Evolutionary conservation across 352 stramenopile species (phyloP).

Genomic region (Albugo candida): DNA sequence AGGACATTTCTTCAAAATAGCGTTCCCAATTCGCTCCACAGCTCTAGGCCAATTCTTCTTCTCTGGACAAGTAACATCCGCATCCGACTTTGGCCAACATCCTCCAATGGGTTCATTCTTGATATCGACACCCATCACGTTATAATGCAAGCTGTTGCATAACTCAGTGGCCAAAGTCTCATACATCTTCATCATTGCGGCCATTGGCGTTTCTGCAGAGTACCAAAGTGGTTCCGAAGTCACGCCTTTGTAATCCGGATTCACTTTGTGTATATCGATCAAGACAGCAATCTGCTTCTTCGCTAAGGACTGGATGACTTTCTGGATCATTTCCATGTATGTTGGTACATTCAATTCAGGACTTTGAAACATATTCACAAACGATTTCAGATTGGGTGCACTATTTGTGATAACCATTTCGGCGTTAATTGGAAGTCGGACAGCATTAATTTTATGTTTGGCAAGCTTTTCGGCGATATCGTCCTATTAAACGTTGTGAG

Average conservation of each 20-base stretch:
- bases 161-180: conserved; percentile 26
- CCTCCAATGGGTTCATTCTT: conserved; percentile 43
- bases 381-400: conserved; percentile 24
- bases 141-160: conserved; percentile 40
- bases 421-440: conserved; percentile 34
- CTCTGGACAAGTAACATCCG: conserved; percentile 25
- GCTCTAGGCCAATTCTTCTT: conserved; percentile 51
- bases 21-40: conserved; percentile 35
- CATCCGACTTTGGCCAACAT: conserved; percentile 43
- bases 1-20: conserved; percentile 42
- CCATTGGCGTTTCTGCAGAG: conserved; percentile 19
- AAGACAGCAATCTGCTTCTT: conserved; percentile 26
- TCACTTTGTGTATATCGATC: conserved; percentile 27
- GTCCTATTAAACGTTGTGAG: conserved; percentile 7
- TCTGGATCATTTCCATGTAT: conserved; percentile 35
- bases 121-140: conserved; percentile 43
- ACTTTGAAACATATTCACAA: conserved; percentile 22
- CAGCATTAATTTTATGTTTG: conserved; percentile 44
- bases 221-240: conserved; percentile 17
- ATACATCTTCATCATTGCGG: conserved; percentile 29
- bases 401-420: conserved; percentile 22
- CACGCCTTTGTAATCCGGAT: conserved; percentile 10
- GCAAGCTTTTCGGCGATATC: conserved; percentile 26
- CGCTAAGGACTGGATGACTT: conserved; percentile 32
- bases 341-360: conserved; percentile 20